Base-by-base conservation (phyloP, 768 basidiomycete genomes). In the Trametes meyenii region DNA sequence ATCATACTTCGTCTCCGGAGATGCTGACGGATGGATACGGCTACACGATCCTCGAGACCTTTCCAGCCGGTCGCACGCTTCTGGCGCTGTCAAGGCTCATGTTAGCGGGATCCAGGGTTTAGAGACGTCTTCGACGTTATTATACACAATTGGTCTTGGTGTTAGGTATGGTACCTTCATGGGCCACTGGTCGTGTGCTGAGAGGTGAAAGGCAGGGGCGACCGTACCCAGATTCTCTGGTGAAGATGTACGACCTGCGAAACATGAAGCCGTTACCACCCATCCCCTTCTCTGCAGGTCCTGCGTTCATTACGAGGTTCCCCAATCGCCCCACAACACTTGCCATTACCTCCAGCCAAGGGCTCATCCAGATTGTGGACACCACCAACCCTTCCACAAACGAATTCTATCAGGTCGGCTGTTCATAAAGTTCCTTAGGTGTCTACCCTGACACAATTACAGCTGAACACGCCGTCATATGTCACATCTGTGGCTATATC, bases 181-280 rank as follows among this genome's bases (percentile, higher is more conserved):
- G 16, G 40, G 35, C 57, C 21, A 17, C 29, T 53, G 23, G 19
- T 43, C 13, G 36, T 21, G 12, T 39, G 49, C 61, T 45, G 26
- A 62, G 43, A n/a, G 16, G 17, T 19, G 8, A 35, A 39, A 97
- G 96, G 73, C 93, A 92, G 74, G 87, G 89, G 7, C 87, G 90
- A 49, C 94, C 96, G 5, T 83, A 89, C 56, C 90, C 92, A 0
- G 96, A 98, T 72, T 92, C 94, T 2, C 79, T 95, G 36, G 93
- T 99, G 64, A 97, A 96, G 75, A 81, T 98, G 13, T 97, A 90
- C 68, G 96, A 99, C 73, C 69, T 93, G 33, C 88, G 96, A 33
- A 92, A 83, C 23, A 84, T 98, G 79, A 83, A 85, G 42, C 81
- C 94, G 0, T 80, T 98, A 2, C 83, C 93, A 2, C 94, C 96